Percentiles rank a stretch among this genome's conserved stretches.
Conservation (phyloP, 257 asterid genomes). For the Capsicum pubescens region DNA sequence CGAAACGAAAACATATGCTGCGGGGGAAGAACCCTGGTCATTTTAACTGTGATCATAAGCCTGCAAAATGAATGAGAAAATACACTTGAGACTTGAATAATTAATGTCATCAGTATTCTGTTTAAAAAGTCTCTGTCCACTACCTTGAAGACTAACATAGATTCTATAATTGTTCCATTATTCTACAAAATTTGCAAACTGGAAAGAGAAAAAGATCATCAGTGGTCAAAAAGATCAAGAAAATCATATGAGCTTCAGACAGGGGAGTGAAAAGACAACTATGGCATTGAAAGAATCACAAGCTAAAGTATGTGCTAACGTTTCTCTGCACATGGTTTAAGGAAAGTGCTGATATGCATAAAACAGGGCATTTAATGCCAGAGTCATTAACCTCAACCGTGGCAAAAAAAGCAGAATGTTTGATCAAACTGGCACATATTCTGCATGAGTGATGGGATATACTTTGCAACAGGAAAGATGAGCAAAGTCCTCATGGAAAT, state of each 20-base stretch:
- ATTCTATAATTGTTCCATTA: not conserved
- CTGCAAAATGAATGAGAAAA: not conserved
- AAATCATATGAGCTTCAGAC: not conserved
- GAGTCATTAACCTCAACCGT: not conserved
- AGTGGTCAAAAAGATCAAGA: slow-evolving; percentile 13
- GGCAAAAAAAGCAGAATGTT: not conserved
- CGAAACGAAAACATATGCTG: slow-evolving; percentile 10
- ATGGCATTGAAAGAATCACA: slow-evolving; percentile 25
- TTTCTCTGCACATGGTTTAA: slow-evolving; percentile 12
- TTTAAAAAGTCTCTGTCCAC: not conserved
- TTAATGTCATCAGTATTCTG: slow-evolving; percentile 17
- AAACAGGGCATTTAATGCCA: not conserved
- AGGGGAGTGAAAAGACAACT: not conserved
- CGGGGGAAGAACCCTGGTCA: not conserved
- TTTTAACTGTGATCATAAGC: slow-evolving; percentile 3
- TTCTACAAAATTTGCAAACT: slow-evolving; percentile 1
- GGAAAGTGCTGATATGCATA: slow-evolving; percentile 7
- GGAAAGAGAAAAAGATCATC: slow-evolving; percentile 8
- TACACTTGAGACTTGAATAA: slow-evolving; percentile 19
- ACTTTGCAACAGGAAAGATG: slow-evolving; percentile 13
- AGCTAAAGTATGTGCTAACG: not conserved
- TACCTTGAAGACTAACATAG: not conserved
- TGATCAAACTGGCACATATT: slow-evolving; percentile 7
- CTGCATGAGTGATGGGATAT: not conserved
- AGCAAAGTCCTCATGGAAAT: slow-evolving; percentile 16